Percentiles rank a stretch among this genome's conserved stretches.
Evolutionary conservation across 192 early-diverging fungal species (phyloP).

Genomic region (Umbelopsis vinacea): DNA sequence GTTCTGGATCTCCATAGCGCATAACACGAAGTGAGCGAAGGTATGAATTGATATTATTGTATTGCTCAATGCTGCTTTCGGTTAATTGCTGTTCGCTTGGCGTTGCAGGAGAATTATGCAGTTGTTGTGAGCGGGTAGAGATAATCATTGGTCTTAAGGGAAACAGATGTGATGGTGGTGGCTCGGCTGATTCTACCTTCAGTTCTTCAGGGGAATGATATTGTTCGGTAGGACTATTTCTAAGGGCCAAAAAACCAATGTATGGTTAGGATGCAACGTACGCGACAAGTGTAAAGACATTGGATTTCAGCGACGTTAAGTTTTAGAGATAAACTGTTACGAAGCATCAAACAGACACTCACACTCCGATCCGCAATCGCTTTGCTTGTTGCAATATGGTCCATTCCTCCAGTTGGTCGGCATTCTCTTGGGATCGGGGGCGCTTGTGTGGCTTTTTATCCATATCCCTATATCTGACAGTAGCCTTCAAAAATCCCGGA

Average conservation of each 20-base stretch:
- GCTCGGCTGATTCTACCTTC: neutral
- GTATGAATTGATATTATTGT: slow-evolving; percentile 31
- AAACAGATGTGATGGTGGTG: neutral
- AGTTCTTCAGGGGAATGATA: neutral
- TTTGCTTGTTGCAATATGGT: slow-evolving; percentile 15
- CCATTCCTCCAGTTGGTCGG: neutral
- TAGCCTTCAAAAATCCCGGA: neutral
- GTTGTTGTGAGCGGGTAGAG: neutral
- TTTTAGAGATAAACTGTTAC: neutral
- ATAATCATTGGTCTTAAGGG: slow-evolving; percentile 4
- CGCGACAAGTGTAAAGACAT: too few relatives aligned
- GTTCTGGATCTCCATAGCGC: slow-evolving; percentile 33
- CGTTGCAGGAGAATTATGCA: neutral
- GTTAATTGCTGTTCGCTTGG: neutral
- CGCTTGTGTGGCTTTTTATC: slow-evolving; percentile 10
- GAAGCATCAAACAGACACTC: neutral
- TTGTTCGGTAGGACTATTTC: neutral
- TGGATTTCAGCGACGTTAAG: neutral
- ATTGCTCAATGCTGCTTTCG: slow-evolving; percentile 4
- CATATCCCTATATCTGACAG: slow-evolving; percentile 15
- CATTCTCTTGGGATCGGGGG: slow-evolving; percentile 12
- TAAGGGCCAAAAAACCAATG: too few relatives aligned
- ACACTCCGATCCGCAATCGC: slow-evolving; percentile 8
- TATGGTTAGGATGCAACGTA: too few relatives aligned
- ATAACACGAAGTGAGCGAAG: slow-evolving; percentile 26